Percentiles rank a stretch among this genome's conserved stretches.
These are phyloP conservation scores for Coemansia sp. DNA, from an alignment of 192 early-diverging fungal genomes.

Conservation along the genomic window DNA sequence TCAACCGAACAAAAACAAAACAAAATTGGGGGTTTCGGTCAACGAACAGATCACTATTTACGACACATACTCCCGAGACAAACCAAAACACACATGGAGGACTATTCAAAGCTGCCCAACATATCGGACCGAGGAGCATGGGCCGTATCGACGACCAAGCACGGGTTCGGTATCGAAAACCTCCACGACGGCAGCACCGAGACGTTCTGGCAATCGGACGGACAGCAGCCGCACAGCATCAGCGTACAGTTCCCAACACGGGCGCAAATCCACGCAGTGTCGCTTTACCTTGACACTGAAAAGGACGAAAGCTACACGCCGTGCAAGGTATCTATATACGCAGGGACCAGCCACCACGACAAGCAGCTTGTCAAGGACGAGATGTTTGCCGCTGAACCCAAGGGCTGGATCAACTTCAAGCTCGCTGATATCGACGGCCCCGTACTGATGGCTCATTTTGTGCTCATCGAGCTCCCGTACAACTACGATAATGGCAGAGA, in stretches of 20 bases:
- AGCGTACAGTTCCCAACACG: constrained; percentile 24
- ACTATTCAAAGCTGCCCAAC: constrained; percentile 20
- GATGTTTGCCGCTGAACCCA: constrained; percentile 22
- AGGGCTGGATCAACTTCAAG: constrained; percentile 33
- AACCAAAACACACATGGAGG: neutral
- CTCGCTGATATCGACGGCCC: constrained; percentile 17
- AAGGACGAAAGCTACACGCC: constrained; percentile 54
- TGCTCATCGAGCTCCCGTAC: constrained; percentile 37
- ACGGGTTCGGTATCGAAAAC: constrained; percentile 26
- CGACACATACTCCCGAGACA: neutral
- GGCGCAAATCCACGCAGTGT: constrained; percentile 29
- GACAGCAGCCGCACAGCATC: constrained; percentile 44
- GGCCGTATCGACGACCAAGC: constrained; percentile 40
- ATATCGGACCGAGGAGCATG: constrained; percentile 24
- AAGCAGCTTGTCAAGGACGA: constrained; percentile 26
- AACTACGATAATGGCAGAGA: constrained; percentile 51
- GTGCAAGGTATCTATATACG: constrained; percentile 20
- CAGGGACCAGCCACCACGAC: constrained; percentile 33
- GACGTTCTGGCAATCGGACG: constrained; percentile 54
- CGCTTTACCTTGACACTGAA: constrained; percentile 35
- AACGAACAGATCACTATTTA: neutral
- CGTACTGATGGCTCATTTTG: constrained; percentile 28
- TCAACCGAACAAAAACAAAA: no score
- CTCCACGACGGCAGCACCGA: constrained; percentile 26
- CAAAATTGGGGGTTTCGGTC: no score